phyloP scores from a whole-genome alignment of 148 eudicot genomes.

The Agrostemma githago region DNA sequence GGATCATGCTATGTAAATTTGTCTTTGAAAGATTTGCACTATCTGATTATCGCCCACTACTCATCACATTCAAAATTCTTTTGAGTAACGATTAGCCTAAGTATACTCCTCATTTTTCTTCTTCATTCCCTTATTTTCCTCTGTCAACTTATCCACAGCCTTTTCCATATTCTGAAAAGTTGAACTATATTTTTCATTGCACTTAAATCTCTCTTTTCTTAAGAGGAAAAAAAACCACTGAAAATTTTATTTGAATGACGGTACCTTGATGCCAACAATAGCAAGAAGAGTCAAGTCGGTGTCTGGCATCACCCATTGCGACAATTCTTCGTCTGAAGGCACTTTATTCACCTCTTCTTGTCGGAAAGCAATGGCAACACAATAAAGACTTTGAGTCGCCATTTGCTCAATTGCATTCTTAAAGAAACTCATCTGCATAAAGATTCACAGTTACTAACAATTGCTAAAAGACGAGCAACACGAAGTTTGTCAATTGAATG shows the following conservation, averaged over 20 bases:
- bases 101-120: no score
- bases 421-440: constrained; percentile 41
- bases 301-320: constrained; percentile 70
- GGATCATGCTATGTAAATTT: no score
- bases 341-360: constrained; percentile 39
- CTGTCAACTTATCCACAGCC: no score
- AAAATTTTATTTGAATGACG: neutral
- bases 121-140: no score
- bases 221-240: neutral
- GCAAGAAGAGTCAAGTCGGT: constrained; percentile 46
- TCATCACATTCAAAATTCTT: no score
- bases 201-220: no score
- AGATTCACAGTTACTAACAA: neutral
- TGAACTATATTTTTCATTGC: no score
- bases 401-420: constrained; percentile 66
- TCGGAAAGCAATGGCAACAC: constrained; percentile 84
- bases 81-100: no score
- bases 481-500: neutral
- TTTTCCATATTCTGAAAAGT: no score
- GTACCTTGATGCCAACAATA: constrained; percentile 50
- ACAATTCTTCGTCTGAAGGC: constrained; percentile 60
- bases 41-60: no score
- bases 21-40: no score
- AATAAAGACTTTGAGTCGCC: constrained; percentile 81
- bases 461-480: neutral